Evolutionary conservation across 345 rosid genomes (phyloP).

Genomic region (Nasturtium officinale): DNA sequence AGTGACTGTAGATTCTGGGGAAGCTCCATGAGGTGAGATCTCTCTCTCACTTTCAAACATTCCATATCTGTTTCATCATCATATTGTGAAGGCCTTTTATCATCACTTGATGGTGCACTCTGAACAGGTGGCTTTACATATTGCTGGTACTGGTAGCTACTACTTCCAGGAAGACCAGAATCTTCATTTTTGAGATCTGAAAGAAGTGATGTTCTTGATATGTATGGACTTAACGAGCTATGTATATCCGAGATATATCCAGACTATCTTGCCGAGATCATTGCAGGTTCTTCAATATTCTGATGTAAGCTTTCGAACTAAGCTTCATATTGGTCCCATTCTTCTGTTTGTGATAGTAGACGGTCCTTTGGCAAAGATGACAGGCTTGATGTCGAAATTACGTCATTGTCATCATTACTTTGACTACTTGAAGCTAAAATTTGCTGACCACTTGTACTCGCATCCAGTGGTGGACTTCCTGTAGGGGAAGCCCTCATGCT

Average conservation of each 20-base stretch:
- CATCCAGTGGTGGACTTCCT: not conserved
- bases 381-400: conserved; percentile 29
- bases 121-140: not conserved
- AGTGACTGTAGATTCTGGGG: conserved; percentile 41
- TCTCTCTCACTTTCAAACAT: conserved; percentile 41
- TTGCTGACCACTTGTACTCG: conserved; percentile 16
- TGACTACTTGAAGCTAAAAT: conserved; percentile 28
- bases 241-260: conserved; percentile 17
- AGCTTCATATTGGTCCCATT: not conserved
- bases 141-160: not conserved
- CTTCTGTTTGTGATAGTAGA: conserved; percentile 7
- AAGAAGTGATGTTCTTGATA: not conserved
- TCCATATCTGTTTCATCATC: conserved; percentile 33
- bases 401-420: conserved; percentile 24
- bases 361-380: conserved; percentile 31
- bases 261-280: conserved; percentile 38
- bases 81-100: not conserved
- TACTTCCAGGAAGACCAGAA: conserved; percentile 6
- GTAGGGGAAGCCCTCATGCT: not conserved
- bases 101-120: conserved; percentile 27
- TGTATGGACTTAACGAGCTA: conserved; percentile 18
- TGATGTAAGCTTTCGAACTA: conserved; percentile 15
- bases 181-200: not conserved
- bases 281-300: conserved; percentile 32
- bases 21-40: conserved; percentile 44